Conservation (phyloP, 345 rosid species). For the Melaleuca alternifolia region DNA sequence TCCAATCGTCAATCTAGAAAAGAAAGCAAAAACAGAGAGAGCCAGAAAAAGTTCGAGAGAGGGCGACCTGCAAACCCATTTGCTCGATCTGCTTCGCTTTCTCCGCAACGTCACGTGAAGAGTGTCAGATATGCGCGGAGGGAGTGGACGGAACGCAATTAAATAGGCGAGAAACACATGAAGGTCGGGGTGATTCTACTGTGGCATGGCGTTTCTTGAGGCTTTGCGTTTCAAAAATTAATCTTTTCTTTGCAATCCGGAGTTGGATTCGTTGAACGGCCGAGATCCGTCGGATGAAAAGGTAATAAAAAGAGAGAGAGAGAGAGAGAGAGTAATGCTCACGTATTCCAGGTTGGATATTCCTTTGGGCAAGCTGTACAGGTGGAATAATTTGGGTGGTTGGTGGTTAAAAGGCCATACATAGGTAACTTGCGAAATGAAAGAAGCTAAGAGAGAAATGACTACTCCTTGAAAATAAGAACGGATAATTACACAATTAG, state of each 20-base stretch:
- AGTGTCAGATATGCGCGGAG: not conserved
- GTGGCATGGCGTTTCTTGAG: not conserved
- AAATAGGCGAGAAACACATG: not conserved
- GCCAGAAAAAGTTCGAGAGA: not conserved
- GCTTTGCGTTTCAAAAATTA: not conserved
- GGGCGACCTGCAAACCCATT: not conserved
- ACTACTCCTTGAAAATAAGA: not conserved
- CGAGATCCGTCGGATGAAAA: not conserved
- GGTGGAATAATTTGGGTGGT: not conserved
- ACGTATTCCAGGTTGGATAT: not conserved
- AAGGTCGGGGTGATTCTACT: not conserved
- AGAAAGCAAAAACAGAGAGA: not conserved
- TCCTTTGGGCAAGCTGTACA: not conserved
- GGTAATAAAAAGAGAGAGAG: not conserved
- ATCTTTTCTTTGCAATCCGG: not conserved
- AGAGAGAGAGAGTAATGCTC: not conserved
- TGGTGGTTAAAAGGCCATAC: not conserved
- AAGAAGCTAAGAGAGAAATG: not conserved
- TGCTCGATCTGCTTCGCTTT: not conserved
- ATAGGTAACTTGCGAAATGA: not conserved
- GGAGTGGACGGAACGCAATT: not conserved
- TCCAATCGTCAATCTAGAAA: not conserved
- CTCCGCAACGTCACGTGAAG: not conserved
- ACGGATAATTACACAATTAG: fast-evolving
- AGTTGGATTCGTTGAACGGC: not conserved